A percentile compares a stretch with the other conserved stretches of the same genome.
Conservation (phyloP, 805 yeast genomes). For the Cyberlindnera meyerae region DNA sequence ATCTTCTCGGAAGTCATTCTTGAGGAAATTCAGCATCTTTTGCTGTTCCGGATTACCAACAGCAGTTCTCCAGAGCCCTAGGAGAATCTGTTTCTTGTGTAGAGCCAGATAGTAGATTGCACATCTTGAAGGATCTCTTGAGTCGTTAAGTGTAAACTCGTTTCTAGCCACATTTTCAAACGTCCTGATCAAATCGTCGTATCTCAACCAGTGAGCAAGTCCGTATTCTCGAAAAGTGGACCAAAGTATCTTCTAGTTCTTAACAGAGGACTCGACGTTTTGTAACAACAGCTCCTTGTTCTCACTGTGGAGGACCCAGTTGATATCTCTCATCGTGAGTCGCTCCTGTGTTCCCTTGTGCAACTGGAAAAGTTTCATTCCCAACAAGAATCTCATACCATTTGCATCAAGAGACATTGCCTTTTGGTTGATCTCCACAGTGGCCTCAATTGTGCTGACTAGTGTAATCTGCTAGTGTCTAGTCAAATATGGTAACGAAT, state of each 20-base stretch:
- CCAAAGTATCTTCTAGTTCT: constrained; percentile 50
- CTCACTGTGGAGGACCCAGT: constrained; percentile 84
- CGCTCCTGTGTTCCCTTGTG: constrained; percentile 45
- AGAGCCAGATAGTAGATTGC: constrained; percentile 76
- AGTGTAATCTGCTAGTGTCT: constrained; percentile 90
- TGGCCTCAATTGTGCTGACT: constrained; percentile 60
- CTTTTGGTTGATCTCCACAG: constrained; percentile 48
- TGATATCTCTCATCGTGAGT: constrained; percentile 73
- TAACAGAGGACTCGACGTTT: constrained; percentile 39
- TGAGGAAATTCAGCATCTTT: constrained; percentile 73
- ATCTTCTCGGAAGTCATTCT: constrained; percentile 66
- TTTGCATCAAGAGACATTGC: constrained; percentile 35
- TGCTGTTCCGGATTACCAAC: constrained; percentile 73
- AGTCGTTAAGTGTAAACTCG: constrained; percentile 53
- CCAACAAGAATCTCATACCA: constrained; percentile 68
- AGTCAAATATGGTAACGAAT: constrained; percentile 73
- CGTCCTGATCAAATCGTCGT: constrained; percentile 40
- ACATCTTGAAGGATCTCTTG: constrained; percentile 68
- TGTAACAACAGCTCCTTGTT: constrained; percentile 63
- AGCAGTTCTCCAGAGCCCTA: constrained; percentile 80
- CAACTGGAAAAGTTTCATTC: constrained; percentile 60
- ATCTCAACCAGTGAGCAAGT: constrained; percentile 64
- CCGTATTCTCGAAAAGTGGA: constrained; percentile 53
- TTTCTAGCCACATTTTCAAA: constrained; percentile 69
- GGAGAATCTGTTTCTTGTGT: constrained; percentile 65